Evolutionary conservation across 306 rosid species (phyloP).

Genomic region (Corylus heterophylla): DNA sequence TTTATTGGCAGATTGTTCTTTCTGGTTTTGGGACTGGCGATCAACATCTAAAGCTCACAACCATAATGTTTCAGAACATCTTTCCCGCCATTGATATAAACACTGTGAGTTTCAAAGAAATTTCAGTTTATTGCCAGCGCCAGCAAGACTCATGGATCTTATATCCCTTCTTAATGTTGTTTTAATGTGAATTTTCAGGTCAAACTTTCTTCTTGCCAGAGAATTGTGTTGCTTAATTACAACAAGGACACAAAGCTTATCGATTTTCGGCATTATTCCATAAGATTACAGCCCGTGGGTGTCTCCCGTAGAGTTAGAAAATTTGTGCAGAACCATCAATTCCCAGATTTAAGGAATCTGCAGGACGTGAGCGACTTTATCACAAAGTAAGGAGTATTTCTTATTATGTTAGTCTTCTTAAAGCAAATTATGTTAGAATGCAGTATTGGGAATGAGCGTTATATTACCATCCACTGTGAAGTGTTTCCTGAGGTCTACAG

Average conservation of each 20-base stretch:
- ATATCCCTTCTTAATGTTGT: conserved; percentile 8
- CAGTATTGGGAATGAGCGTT: background rate
- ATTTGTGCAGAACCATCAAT: conserved; percentile 90
- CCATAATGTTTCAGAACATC: conserved; percentile 86
- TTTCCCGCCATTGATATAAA: conserved; percentile 93
- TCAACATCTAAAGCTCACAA: conserved; percentile 68
- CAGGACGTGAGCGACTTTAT: conserved; percentile 95
- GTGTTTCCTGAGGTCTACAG: conserved; percentile 11
- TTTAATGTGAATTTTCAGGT: conserved; percentile 53
- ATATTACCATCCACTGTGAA: background rate
- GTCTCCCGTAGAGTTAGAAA: conserved; percentile 85
- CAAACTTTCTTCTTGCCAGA: conserved; percentile 90
- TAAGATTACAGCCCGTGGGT: conserved; percentile 91
- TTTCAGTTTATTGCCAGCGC: background rate
- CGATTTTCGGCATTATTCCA: conserved; percentile 93
- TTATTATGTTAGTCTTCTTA: conserved; percentile 6
- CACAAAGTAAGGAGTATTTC: conserved; percentile 71
- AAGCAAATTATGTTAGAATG: background rate
- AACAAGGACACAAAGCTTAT: conserved; percentile 84
- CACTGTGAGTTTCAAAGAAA: conserved; percentile 62
- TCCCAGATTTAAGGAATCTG: conserved; percentile 88
- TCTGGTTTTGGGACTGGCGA: conserved; percentile 88
- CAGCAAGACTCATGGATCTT: background rate
- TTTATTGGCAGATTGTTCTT: conserved; percentile 74
- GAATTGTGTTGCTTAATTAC: conserved; percentile 89